Evolutionary conservation across 495 filamentous ascomycete species (phyloP).

Genomic region (Rhypophila decipiens): DNA sequence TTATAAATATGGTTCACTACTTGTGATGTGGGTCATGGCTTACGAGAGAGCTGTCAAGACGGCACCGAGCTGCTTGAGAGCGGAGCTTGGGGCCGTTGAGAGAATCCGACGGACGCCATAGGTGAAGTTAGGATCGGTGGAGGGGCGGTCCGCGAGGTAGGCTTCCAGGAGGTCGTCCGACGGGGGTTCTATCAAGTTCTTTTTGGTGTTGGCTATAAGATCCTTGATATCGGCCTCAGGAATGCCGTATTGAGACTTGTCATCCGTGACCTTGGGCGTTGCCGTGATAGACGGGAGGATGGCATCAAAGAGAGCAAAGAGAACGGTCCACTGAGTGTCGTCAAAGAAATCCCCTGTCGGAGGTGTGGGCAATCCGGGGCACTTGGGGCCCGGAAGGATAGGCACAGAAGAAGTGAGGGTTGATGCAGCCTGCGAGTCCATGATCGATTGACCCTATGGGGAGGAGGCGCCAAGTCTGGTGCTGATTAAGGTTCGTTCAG

Average conservation of each 20-base stretch:
- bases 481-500: too few species aligned
- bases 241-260: conserved; percentile 19
- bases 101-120: conserved; percentile 18
- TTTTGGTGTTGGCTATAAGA: conserved; percentile 14
- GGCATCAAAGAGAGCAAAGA: conserved; percentile 30
- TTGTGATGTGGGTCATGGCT: background rate
- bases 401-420: too few species aligned
- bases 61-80: conserved; percentile 20
- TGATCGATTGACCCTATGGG: too few species aligned
- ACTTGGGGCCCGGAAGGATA: conserved; percentile 26
- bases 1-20: too few species aligned
- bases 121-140: conserved; percentile 18
- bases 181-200: conserved; percentile 18
- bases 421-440: too few species aligned
- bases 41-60: conserved; percentile 24
- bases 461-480: too few species aligned
- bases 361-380: conserved; percentile 20
- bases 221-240: conserved; percentile 18
- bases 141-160: conserved; percentile 25
- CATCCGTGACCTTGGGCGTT: conserved; percentile 16
- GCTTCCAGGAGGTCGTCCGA: conserved; percentile 23
- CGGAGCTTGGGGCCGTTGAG: conserved; percentile 12
- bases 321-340: conserved; percentile 28
- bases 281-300: conserved; percentile 26
- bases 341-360: conserved; percentile 23